Conservation (phyloP, 2,329 filamentous ascomycete genomes). For the Tolypocladium endophyticum region DNA sequence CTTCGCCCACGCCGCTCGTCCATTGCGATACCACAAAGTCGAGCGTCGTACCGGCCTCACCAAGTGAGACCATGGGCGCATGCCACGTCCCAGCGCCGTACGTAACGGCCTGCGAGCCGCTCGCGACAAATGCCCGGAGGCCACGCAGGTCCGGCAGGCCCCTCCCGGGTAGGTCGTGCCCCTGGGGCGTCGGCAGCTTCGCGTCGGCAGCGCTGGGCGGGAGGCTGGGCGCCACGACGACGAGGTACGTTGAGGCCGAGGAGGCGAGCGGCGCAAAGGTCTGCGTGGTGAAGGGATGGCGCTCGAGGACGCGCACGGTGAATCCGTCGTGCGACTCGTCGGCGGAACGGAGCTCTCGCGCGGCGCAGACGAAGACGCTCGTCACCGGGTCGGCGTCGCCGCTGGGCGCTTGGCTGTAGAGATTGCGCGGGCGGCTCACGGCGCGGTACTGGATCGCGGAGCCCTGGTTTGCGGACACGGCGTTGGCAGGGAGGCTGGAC, state of each 20-base stretch:
- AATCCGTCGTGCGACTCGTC: slow-evolving; percentile 30
- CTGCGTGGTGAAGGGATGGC: slow-evolving; percentile 90
- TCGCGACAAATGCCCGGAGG: slow-evolving; percentile 69
- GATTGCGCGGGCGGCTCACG: slow-evolving; percentile 62
- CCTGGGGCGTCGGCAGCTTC: slow-evolving; percentile 15
- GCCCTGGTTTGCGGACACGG: slow-evolving; percentile 69
- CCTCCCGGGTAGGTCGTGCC: slow-evolving; percentile 38
- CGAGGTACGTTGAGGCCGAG: slow-evolving; percentile 54
- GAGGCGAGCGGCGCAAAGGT: slow-evolving; percentile 72
- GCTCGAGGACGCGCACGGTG: slow-evolving; percentile 62
- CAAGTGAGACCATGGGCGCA: slow-evolving; percentile 88
- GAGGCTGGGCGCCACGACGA: slow-evolving; percentile 78
- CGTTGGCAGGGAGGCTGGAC: slow-evolving; percentile 27
- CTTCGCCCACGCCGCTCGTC: slow-evolving; percentile 66
- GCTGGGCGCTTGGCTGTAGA: slow-evolving; percentile 58
- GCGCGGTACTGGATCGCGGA: slow-evolving; percentile 78
- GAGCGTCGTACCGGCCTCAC: slow-evolving; percentile 43
- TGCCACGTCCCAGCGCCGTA: slow-evolving; percentile 92
- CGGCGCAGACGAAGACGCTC: slow-evolving; percentile 79
- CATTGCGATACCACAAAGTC: slow-evolving; percentile 89
- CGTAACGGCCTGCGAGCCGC: slow-evolving; percentile 72
- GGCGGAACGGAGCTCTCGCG: slow-evolving; percentile 15
- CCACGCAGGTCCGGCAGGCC: slow-evolving; percentile 63
- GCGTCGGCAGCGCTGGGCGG: slow-evolving; percentile 24
- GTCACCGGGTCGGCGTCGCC: slow-evolving; percentile 47